Evolutionary conservation across 345 rosid genomes (phyloP).

Genomic region (Aurinia saxatilis): DNA sequence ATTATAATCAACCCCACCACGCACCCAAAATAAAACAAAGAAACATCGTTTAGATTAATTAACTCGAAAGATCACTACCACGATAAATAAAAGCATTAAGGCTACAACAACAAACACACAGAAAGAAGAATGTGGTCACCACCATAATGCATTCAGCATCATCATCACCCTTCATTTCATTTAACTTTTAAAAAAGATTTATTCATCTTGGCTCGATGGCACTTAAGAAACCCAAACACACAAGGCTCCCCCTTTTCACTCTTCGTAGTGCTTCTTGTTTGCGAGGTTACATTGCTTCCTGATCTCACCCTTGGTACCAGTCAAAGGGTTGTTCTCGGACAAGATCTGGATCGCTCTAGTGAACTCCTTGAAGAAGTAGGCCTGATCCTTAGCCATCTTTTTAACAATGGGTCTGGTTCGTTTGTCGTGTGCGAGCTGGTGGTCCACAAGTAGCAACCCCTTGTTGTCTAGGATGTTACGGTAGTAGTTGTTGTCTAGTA

Average conservation of each 20-base stretch:
- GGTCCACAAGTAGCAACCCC: constrained; percentile 84
- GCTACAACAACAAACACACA: constrained; percentile 22
- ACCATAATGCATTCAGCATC: constrained; percentile 25
- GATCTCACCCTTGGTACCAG: constrained; percentile 88
- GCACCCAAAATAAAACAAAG: constrained; percentile 9
- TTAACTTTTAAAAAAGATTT: constrained; percentile 7
- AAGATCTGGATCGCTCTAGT: constrained; percentile 73
- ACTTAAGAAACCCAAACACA: constrained; percentile 20
- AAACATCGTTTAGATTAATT: constrained; percentile 20
- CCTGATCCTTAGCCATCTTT: constrained; percentile 93
- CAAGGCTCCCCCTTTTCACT: neutral
- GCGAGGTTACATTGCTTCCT: constrained; percentile 81
- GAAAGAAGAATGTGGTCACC: constrained; percentile 22
- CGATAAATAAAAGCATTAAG: constrained; percentile 23
- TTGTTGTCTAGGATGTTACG: constrained; percentile 91
- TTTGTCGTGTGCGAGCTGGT: constrained; percentile 81
- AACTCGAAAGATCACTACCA: constrained; percentile 16
- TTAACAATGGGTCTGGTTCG: constrained; percentile 80
- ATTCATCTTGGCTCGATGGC: constrained; percentile 17
- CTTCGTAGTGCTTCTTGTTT: constrained; percentile 59
- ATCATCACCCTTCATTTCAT: constrained; percentile 24
- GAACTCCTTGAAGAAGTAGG: constrained; percentile 90
- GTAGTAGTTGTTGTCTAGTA: constrained; percentile 90
- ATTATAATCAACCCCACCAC: constrained; percentile 7
- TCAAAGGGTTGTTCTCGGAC: constrained; percentile 92